A percentile compares a stretch with the other conserved stretches of the same genome.
phyloP scores from a whole-genome alignment of 2,329 filamentous ascomycete genomes.

The Aspergillus tubingensis region DNA sequence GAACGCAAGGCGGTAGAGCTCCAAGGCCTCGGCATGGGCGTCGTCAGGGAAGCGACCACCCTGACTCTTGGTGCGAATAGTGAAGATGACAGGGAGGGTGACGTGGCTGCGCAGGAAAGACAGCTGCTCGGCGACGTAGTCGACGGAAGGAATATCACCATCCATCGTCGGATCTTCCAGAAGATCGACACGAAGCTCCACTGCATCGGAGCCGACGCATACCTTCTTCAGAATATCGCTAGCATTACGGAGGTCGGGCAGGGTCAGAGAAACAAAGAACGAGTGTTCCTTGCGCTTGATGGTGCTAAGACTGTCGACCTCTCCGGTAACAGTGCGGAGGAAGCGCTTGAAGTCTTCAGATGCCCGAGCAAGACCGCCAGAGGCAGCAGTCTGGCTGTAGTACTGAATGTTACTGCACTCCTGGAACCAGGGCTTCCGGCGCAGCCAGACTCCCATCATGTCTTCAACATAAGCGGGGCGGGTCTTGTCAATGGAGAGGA shows the following conservation, averaged over 20 bases:
- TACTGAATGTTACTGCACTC: conserved; percentile 95
- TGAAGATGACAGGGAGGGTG: conserved; percentile 85
- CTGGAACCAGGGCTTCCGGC: conserved; percentile 84
- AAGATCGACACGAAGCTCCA: conserved; percentile 91
- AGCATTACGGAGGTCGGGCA: conserved; percentile 70
- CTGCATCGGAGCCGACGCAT: conserved; percentile 83
- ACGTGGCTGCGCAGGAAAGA: conserved; percentile 73
- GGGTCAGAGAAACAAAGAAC: conserved; percentile 90
- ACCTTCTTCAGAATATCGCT: conserved; percentile 68
- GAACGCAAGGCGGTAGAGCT: conserved; percentile 75
- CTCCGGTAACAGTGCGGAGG: conserved; percentile 68
- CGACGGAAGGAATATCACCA: conserved; percentile 62
- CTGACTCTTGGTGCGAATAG: conserved; percentile 80
- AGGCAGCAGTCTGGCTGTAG: conserved; percentile 70
- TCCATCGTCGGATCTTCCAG: conserved; percentile 68
- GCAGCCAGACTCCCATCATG: conserved; percentile 86
- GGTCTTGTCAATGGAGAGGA: conserved; percentile 83
- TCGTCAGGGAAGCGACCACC: conserved; percentile 85
- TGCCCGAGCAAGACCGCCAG: conserved; percentile 53
- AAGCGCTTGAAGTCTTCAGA: conserved; percentile 74
- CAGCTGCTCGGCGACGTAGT: conserved; percentile 80
- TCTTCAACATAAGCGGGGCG: conserved; percentile 90
- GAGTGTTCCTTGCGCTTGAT: conserved; percentile 69
- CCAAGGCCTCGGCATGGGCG: conserved; percentile 67
- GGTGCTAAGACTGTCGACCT: conserved; percentile 54